These are phyloP conservation scores for Rhynchosporium agropyri DNA, from an alignment of 2,329 filamentous ascomycete species.

Conservation along the genomic window DNA sequence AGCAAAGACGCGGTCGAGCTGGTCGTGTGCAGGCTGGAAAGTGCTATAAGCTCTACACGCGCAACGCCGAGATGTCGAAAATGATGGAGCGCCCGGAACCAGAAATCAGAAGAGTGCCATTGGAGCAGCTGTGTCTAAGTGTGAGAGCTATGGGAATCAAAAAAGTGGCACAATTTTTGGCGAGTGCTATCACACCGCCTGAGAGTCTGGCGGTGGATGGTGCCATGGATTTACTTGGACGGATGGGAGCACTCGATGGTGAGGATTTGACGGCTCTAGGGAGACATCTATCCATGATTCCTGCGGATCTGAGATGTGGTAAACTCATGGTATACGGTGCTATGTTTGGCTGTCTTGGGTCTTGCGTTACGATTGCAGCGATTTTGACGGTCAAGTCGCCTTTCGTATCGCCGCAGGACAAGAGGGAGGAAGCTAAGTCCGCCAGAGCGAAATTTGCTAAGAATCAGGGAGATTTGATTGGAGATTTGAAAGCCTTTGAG, in stretches of 20 bases:
- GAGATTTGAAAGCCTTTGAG: constrained; percentile 82
- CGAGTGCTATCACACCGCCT: constrained; percentile 85
- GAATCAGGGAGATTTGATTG: constrained; percentile 84
- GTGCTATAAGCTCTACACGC: constrained; percentile 95
- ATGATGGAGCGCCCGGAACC: constrained; percentile 91
- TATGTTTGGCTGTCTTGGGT: constrained; percentile 89
- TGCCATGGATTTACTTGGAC: constrained; percentile 74
- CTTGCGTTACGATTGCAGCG: constrained; percentile 84
- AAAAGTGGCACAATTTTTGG: constrained; percentile 80
- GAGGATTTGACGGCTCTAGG: constrained; percentile 88
- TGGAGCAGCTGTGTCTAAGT: constrained; percentile 92
- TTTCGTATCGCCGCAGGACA: constrained; percentile 82
- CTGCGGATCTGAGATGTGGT: constrained; percentile 86
- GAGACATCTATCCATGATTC: constrained; percentile 91
- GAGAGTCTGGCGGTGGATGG: constrained; percentile 83
- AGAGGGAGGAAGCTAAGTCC: constrained; percentile 77
- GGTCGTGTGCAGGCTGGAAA: constrained; percentile 88
- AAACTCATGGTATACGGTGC: constrained; percentile 96
- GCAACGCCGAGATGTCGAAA: constrained; percentile 74
- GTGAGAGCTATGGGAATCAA: constrained; percentile 93
- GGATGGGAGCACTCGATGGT: constrained; percentile 88
- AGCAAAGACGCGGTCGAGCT: constrained; percentile 89
- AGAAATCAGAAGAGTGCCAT: constrained; percentile 87
- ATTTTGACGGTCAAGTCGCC: constrained; percentile 89
- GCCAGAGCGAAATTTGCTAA: constrained; percentile 73